Evolutionary conservation across 2,329 filamentous ascomycete species (phyloP), one percentile per base, ranked within the genome.

Genomic region (Didymella keratinophila): DNA sequence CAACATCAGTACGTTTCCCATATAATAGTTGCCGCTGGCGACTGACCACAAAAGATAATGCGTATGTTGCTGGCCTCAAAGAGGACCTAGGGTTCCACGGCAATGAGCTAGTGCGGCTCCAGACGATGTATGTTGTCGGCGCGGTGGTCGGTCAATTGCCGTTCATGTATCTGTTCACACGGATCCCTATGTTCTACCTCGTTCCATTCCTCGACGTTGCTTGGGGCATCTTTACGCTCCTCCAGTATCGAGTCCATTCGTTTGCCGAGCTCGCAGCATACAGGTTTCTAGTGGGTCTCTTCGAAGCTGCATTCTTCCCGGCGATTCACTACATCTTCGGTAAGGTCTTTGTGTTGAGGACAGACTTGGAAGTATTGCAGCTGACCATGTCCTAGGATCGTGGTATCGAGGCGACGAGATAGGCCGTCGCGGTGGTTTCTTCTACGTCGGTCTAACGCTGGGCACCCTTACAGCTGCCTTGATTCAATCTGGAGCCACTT

Each of bases 141-240:
- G 81, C 81, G 1, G 82, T 85, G 8, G 67, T 82, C 0, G 82
- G 82, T 5, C 81, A 84, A 64, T 70, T 85, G 7, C 83, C 83
- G 0, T 84, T 84, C 63, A 77, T 81, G 60, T 84, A 83, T 58
- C 70, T 85, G 1, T 82, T 85, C 58, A 72, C 69, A 0, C 64
- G 67, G 7, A 47, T 74, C 10, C 69, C 82, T 0, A 82, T 86
- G 71, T 78, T 80, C 53, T 85, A 79, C 71, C 63, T 83, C 0
- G 78, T 86, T 6, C 84, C 84, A 0, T 75, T 78, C 9, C 75
- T 85, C 60, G 83, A 86, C 56, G 62, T 86, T 1, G 69, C 76
- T 2, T 87, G 85, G 85, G 84, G 83, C 0, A 70, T 86, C 16
- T 84, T 87, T 58, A 87, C 84, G 0, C 76, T 87, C 9, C 72